These are phyloP conservation scores for Delphinella strobiligena DNA, from an alignment of 2,329 filamentous ascomycete species.

Conservation along the genomic window DNA sequence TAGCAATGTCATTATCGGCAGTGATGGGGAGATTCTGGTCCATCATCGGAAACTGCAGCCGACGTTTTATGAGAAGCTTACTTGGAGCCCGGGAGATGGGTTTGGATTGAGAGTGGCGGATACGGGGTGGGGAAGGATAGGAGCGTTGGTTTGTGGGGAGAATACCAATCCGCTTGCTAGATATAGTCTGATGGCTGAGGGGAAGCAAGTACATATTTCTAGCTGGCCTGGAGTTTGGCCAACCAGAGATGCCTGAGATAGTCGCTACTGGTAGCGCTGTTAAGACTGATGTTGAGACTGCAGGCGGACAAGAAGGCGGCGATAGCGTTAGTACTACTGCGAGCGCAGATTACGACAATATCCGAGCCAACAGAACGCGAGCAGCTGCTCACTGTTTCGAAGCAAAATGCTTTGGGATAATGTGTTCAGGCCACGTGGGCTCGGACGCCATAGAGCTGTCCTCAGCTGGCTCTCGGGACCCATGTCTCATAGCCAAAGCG, in stretches of 20 bases:
- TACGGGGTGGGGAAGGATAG: slow-evolving; percentile 35
- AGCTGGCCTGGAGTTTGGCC: slow-evolving; percentile 46
- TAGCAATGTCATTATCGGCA: slow-evolving; percentile 36
- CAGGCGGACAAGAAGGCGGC: background rate
- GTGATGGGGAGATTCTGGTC: slow-evolving; percentile 32
- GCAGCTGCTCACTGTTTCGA: slow-evolving; percentile 47
- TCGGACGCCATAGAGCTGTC: slow-evolving; percentile 25
- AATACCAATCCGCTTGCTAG: slow-evolving; percentile 46
- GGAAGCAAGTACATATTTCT: slow-evolving; percentile 44
- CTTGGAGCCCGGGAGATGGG: slow-evolving; percentile 42
- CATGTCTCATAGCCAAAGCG: slow-evolving; percentile 19
- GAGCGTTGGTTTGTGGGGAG: slow-evolving; percentile 43
- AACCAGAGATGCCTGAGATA: slow-evolving; percentile 23
- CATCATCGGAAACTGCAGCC: slow-evolving; percentile 45
- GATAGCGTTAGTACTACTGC: background rate
- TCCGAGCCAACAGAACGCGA: slow-evolving; percentile 40
- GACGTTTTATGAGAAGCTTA: slow-evolving; percentile 46
- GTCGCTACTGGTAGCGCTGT: background rate
- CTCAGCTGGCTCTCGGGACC: slow-evolving; percentile 17
- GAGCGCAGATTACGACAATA: slow-evolving; percentile 39
- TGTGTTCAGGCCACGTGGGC: slow-evolving; percentile 35
- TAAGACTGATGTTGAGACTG: background rate
- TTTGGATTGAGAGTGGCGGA: slow-evolving; percentile 36
- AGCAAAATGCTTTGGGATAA: slow-evolving; percentile 43
- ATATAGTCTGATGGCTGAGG: slow-evolving; percentile 41